Evolutionary conservation across 176 grass and related monocot species (phyloP).

Genomic region (Paspalum vaginatum): DNA sequence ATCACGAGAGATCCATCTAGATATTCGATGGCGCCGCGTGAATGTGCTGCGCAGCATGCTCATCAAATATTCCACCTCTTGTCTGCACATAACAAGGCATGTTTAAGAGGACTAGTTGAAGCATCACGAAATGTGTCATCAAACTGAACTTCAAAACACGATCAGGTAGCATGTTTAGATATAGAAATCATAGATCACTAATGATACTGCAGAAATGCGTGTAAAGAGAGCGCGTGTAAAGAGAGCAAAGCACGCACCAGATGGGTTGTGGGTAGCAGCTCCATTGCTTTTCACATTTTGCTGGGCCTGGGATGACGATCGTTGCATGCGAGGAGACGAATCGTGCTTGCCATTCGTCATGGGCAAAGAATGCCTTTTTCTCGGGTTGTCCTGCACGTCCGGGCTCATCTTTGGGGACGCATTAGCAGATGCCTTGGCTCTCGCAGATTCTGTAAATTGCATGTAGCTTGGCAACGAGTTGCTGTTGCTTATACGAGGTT

Average conservation of each 20-base stretch:
- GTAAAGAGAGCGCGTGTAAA: too few relatives aligned
- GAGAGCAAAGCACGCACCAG: conserved; percentile 54
- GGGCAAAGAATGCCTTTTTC: conserved; percentile 89
- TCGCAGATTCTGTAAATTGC: conserved; percentile 95
- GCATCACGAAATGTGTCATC: not conserved
- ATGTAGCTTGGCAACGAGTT: conserved; percentile 87
- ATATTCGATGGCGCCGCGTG: conserved; percentile 34
- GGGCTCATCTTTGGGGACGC: conserved; percentile 82
- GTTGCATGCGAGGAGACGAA: conserved; percentile 88
- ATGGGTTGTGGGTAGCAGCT: conserved; percentile 53
- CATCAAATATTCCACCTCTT: conserved; percentile 89
- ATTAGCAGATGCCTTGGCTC: conserved; percentile 70
- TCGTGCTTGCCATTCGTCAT: conserved; percentile 60
- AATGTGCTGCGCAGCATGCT: not conserved
- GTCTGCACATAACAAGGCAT: conserved; percentile 48
- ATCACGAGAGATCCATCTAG: conserved; percentile 41
- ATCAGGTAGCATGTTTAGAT: not conserved
- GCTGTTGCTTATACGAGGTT: conserved; percentile 83
- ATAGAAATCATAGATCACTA: not conserved
- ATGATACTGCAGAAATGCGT: not conserved
- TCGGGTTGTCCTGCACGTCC: conserved; percentile 71
- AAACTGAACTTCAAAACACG: conserved; percentile 14
- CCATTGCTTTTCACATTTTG: conserved; percentile 65
- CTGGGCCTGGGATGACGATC: conserved; percentile 77
- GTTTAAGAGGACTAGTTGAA: not conserved